Percentiles rank a stretch among this genome's conserved stretches.
These are phyloP conservation scores for Aaosphaeria arxii DNA, from an alignment of 2,329 filamentous ascomycete genomes.

Conservation along the genomic window DNA sequence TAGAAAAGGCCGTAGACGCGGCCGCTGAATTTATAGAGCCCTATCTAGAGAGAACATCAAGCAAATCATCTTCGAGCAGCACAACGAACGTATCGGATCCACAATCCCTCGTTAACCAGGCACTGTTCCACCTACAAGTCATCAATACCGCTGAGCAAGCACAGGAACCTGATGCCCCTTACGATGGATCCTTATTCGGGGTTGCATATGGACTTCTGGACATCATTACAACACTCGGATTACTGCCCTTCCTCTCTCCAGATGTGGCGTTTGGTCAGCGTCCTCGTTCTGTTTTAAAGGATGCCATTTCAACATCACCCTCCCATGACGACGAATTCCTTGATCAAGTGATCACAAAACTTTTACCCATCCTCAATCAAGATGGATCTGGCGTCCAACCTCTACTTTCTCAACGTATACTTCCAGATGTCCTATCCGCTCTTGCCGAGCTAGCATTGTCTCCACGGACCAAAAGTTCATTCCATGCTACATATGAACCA, in stretches of 20 bases:
- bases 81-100: slow-evolving; percentile 8
- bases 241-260: slow-evolving; percentile 32
- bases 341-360: slow-evolving; percentile 6
- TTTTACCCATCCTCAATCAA: slow-evolving; percentile 26
- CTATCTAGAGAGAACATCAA: slow-evolving; percentile 17
- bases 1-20: slow-evolving; percentile 30
- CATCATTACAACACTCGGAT: slow-evolving; percentile 27
- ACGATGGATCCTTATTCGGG: slow-evolving; percentile 36
- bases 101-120: slow-evolving; percentile 20
- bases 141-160: slow-evolving; percentile 34
- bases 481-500: slow-evolving; percentile 10
- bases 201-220: slow-evolving; percentile 40
- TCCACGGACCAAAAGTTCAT: slow-evolving; percentile 12
- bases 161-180: slow-evolving; percentile 30
- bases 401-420: slow-evolving; percentile 31
- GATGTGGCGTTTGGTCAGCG: slow-evolving; percentile 33
- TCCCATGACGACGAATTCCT: slow-evolving; percentile 11
- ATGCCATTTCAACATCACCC: slow-evolving; percentile 9
- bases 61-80: slow-evolving; percentile 1
- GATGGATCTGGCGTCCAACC: slow-evolving; percentile 31
- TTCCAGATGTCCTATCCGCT: slow-evolving; percentile 34
- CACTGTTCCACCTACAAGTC: slow-evolving; percentile 26
- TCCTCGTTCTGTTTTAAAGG: slow-evolving; percentile 29
- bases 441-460: slow-evolving; percentile 33
- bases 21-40: slow-evolving; percentile 32